Evolutionary conservation across 371 early-diverging fungal species (phyloP), one percentile per base, ranked within the genome.

Genomic region (Edhazardia aedis): DNA sequence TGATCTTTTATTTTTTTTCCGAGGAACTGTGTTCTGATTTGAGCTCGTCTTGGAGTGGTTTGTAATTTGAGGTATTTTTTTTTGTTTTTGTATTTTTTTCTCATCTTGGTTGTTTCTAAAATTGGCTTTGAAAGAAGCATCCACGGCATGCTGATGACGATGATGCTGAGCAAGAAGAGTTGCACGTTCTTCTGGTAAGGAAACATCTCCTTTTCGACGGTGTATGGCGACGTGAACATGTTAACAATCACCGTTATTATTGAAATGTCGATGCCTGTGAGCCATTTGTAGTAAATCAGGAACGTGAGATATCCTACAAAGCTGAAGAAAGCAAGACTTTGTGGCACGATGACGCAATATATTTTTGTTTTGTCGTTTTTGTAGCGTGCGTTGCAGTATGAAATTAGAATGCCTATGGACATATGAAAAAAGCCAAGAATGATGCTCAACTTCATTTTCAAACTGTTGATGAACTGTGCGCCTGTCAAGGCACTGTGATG

Each of bases 361-460:
- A 95, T 79, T 63, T 80, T 79, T 39, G 80, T 69, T 49, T 76
- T 76, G 60, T 85, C 78, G 53, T 81, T 78, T 63, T 81, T 86
- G 76, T 88, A 79, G 51, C 78, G 55, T 58, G 85, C 82, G 68
- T 98, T 98, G 62, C 77, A 80, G n/a, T 84, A 77, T 40, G 83
- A 78, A 61, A 98, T 75, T 51, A 78, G 75, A 56, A 91, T 81
- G 57, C 91, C 99, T 61, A 92, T 83, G 6, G 79, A 70, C 93
- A 98, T 92, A 64, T 96, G 98, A 54, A 85, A 74, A 33, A 92
- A 89, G 61, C 99, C 99, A 38, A 98, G 63, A 47, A 95, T 77
- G 59, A 98, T 80, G 26, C 90, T 83, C 80, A 86, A 83, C 70
- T 98, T 98, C 95, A 95, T 95, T 78, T 95, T 98, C 78, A 94